Evolutionary conservation across 106 monocot species (phyloP).

Genomic region (Apostasia ramifera): DNA sequence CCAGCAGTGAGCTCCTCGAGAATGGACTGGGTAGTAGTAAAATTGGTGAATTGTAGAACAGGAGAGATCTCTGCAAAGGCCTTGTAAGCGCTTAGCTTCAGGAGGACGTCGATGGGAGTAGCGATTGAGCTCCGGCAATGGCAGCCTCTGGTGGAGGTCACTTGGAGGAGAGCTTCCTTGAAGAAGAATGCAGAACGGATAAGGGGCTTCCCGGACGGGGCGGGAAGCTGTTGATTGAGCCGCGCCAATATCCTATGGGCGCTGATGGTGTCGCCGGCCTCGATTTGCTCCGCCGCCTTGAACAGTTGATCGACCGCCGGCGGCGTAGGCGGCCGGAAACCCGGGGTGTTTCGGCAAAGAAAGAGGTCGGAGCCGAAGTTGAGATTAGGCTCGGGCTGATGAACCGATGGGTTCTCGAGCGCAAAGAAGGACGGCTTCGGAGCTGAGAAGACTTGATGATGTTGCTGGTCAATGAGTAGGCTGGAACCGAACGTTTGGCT

Average conservation of each 20-base stretch:
- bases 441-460: not conserved
- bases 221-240: constrained; percentile 97
- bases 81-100: constrained; percentile 77
- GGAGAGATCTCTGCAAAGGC: constrained; percentile 83
- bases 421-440: not conserved
- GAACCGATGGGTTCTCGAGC: not conserved
- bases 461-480: constrained; percentile 15
- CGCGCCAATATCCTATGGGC: constrained; percentile 99
- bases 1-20: constrained; percentile 55
- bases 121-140: not conserved
- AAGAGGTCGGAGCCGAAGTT: not conserved
- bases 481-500: not conserved
- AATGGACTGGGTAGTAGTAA: constrained; percentile 70
- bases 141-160: not conserved
- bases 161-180: constrained; percentile 63
- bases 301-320: constrained; percentile 51
- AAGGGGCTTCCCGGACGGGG: constrained; percentile 65
- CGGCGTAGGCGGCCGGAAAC: not conserved
- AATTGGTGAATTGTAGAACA: constrained; percentile 73
- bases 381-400: not conserved
- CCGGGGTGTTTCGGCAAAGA: not conserved
- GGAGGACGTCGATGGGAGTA: constrained; percentile 48
- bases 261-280: constrained; percentile 57
- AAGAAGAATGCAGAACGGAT: constrained; percentile 76
- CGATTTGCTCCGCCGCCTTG: constrained; percentile 74